Evolutionary conservation across 176 grass and related monocot species (phyloP), one percentile per base, ranked within the genome.

Genomic region (Triticum dicoccoides): DNA sequence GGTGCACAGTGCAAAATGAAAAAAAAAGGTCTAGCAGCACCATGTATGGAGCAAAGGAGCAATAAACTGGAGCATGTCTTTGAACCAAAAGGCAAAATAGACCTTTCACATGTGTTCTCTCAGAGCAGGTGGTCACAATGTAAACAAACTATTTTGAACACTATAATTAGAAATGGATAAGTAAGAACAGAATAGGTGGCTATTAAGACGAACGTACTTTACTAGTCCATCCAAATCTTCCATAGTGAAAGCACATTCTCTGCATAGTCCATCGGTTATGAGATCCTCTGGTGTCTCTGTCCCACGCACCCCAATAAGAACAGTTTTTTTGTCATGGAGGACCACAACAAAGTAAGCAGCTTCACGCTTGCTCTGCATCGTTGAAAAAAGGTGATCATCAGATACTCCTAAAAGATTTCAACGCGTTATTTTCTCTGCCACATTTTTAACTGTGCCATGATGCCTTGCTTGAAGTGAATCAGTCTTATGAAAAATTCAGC

Each of bases 271-370:
- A 86, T 98, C 96, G 4, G 93, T 96, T 86, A 98, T 84, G 51
- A 98, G 94, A 84, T 98, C 96, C 85, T 96, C 96, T 41, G 93
- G 93, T 38, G 96, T 98, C 76, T 98, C 96, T 24, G 96, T 98
- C 83, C 96, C 96, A 88, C 93, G 90, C 76, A 98, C 88, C 20
- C 88, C 87, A 67, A 96, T 96, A 78, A 98, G 41, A 70, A 98
- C 79, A 62, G 92, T 84, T 84, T 71, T 98, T 91, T 94, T 78
- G 24, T 98, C 85, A 49, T 98, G 96, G 27, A 98, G 88, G 84
- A 80, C 94, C 67, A 98, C 96, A 20, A 98, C 78, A 84, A 98
- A 98, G 72, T 96, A 98, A 85, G 96, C 96, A 73, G 92, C 94
- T 84, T 98, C 96, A 73, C 92, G 90, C 80, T 86, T 98, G 73